Evolutionary conservation across 179 eudicot species (phyloP).

Genomic region (Gypsophila paniculata): DNA sequence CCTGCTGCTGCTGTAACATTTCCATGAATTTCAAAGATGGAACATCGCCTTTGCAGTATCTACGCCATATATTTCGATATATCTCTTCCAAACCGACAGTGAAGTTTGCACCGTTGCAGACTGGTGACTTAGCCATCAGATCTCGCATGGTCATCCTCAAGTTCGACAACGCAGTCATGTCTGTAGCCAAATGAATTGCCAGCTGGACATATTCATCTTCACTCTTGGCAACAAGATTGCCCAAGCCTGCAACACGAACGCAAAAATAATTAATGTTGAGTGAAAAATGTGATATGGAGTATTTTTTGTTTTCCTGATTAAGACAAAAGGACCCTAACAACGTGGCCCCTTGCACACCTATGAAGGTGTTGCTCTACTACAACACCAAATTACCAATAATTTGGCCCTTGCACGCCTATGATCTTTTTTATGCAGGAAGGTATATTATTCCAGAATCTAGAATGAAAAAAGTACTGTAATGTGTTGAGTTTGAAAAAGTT

Average conservation of each 20-base stretch:
- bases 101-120: constrained; percentile 79
- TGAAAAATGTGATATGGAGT: background rate
- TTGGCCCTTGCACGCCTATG: too few species aligned
- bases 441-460: too few species aligned
- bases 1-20: constrained; percentile 40
- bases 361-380: too few species aligned
- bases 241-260: constrained; percentile 47
- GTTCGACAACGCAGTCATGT: constrained; percentile 59
- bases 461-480: too few species aligned
- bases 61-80: constrained; percentile 71
- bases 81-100: constrained; percentile 60
- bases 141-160: constrained; percentile 72
- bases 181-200: constrained; percentile 74
- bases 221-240: constrained; percentile 67
- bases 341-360: too few species aligned
- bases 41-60: constrained; percentile 75
- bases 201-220: constrained; percentile 81
- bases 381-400: too few species aligned
- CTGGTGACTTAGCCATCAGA: constrained; percentile 83
- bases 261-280: background rate
- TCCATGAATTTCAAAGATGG: constrained; percentile 65
- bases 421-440: background rate
- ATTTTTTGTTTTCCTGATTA: background rate
- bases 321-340: background rate
- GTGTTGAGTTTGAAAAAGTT: background rate